Base-by-base conservation (phyloP, 345 rosid species). In the Arabidopsis arenosa region DNA sequence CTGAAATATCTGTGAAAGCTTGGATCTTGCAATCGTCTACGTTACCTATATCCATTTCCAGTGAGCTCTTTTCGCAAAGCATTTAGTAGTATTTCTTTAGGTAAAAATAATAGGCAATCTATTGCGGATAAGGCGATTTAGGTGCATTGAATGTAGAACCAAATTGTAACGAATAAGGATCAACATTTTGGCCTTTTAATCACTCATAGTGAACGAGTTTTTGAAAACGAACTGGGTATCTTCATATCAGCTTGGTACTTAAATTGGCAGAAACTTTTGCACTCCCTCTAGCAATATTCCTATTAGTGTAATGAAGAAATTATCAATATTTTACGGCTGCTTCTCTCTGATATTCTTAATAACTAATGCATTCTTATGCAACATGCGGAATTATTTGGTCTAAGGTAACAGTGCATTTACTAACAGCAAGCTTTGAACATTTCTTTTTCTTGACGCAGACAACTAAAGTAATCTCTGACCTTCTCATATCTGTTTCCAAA, bases 401-500 rank as follows among this genome's bases (percentile, higher is more conserved):
- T 35, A 45, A 44, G 66, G 37, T 47, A 13, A 57, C 32, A 30
- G 18, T 66, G 60, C 52, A n/a, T 23, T 61, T 60, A 47, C 45
- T 59, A 36, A 60, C 28, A 5, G 32, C 17, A 6, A 39, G 45
- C 23, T 44, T 39, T 63, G 39, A 61, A 61, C 71, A 56, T 52
- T 72, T 51, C 18, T 53, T 58, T 71, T 59, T 69, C 68, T 59
- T 81, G 63, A 43, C 85, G 87, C 90, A 96, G 99, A 89, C 94
- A 83, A 83, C 85, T 71, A 96, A 91, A 83, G 83, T 89, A 63
- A 86, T 96, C 79, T 93, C 96, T 44, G 99, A 96, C 83, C 85
- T 96, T 66, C 86, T 96, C 80, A 91, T 93, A 84, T 88, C 99
- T 23, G 93, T 93, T 74, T 96, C 99, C 58, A 96, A 93, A 82